Percentiles rank a stretch among this genome's conserved stretches.
These are phyloP conservation scores for Cutaneotrichosporon dermatis DNA, from an alignment of 1,284 basidiomycete species.

Conservation along the genomic window DNA sequence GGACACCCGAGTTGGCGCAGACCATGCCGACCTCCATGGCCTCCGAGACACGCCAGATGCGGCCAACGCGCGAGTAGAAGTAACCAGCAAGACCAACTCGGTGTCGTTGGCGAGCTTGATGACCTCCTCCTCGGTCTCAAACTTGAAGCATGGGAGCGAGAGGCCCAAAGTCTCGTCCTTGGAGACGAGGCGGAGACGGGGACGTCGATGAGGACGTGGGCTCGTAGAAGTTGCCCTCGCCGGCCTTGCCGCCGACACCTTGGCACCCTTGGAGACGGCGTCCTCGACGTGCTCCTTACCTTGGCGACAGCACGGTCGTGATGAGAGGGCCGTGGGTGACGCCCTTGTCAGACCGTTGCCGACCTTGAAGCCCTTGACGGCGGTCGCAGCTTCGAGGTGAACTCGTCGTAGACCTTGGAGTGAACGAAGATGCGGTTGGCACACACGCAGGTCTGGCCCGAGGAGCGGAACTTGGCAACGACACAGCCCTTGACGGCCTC, in stretches of 20 bases:
- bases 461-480: slow-evolving; percentile 83
- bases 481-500: slow-evolving; percentile 87
- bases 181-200: slow-evolving; percentile 57
- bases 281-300: slow-evolving; percentile 79
- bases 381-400: slow-evolving; percentile 38
- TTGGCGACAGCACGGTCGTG: slow-evolving; percentile 81
- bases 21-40: slow-evolving; percentile 87
- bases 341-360: slow-evolving; percentile 80
- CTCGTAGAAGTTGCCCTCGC: slow-evolving; percentile 64
- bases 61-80: slow-evolving; percentile 80
- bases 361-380: slow-evolving; percentile 80
- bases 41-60: slow-evolving; percentile 95
- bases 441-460: slow-evolving; percentile 73
- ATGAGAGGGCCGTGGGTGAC: slow-evolving; percentile 93
- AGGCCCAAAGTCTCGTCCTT: slow-evolving; percentile 88
- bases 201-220: slow-evolving; percentile 87
- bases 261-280: slow-evolving; percentile 76
- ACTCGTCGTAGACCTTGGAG: slow-evolving; percentile 47
- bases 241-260: slow-evolving; percentile 71
- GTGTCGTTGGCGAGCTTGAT: slow-evolving; percentile 78
- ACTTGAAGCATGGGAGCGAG: slow-evolving; percentile 60
- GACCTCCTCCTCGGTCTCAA: slow-evolving; percentile 90
- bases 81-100: slow-evolving; percentile 85
- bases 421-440: slow-evolving; percentile 47
- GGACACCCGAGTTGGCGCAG: slow-evolving; percentile 64